Evolutionary conservation across 108 stramenopile species (phyloP).

Genomic region (Cyclotella distinguenda): DNA sequence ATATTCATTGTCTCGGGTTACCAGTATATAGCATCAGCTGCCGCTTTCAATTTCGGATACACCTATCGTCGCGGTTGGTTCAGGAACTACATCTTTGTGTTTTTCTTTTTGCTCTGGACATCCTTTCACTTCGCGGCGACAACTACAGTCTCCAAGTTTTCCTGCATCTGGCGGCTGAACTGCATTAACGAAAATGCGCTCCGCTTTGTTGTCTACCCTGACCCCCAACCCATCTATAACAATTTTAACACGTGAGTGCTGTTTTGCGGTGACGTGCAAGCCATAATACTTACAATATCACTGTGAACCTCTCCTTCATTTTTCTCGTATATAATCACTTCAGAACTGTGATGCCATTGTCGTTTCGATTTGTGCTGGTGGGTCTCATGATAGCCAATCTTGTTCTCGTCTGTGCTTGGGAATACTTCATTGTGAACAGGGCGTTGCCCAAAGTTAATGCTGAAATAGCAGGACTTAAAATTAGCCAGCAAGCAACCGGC

Average conservation of each 20-base stretch:
- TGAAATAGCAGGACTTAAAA: neutral
- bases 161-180: constrained; percentile 65
- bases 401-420: constrained; percentile 45
- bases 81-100: constrained; percentile 57
- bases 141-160: constrained; percentile 44
- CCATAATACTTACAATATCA: too few species aligned
- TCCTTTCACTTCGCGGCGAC: constrained; percentile 36
- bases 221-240: constrained; percentile 49
- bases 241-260: constrained; percentile 50
- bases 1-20: constrained; percentile 63
- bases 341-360: constrained; percentile 61
- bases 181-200: constrained; percentile 59
- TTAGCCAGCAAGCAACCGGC: constrained; percentile 4
- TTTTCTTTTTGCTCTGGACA: constrained; percentile 35
- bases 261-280: too few species aligned
- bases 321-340: too few species aligned
- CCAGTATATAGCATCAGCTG: constrained; percentile 59
- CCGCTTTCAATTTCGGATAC: constrained; percentile 59
- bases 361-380: constrained; percentile 46
- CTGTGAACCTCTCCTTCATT: too few species aligned
- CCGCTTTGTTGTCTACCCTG: constrained; percentile 23
- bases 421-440: constrained; percentile 57
- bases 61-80: constrained; percentile 24
- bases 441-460: constrained; percentile 1
- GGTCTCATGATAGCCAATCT: constrained; percentile 60